phyloP scores from a whole-genome alignment of 805 yeast genomes.

The Brettanomyces sp. region DNA sequence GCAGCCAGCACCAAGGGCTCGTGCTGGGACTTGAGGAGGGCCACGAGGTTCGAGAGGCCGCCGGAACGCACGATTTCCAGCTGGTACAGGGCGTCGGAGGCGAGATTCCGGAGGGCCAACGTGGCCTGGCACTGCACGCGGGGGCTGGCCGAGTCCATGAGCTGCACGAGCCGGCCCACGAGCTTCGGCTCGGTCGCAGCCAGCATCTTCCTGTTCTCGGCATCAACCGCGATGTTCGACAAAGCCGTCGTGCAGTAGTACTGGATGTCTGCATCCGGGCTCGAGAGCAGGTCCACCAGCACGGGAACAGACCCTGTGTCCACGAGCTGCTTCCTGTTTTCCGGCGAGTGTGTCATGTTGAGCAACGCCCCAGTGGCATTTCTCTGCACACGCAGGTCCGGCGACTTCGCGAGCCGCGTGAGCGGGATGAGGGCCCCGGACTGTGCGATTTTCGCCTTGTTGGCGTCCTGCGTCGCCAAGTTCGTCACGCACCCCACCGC shows the following conservation, averaged over 20 bases:
- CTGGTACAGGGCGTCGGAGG: constrained; percentile 93
- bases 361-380: constrained; percentile 97
- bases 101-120: constrained; percentile 87
- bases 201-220: constrained; percentile 75
- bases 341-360: constrained; percentile 97
- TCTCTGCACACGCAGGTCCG: constrained; percentile 93
- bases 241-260: constrained; percentile 97
- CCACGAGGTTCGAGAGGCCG: constrained; percentile 90
- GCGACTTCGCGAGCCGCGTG: constrained; percentile 88
- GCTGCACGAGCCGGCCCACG: constrained; percentile 74
- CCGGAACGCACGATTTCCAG: constrained; percentile 92
- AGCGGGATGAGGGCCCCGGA: constrained; percentile 93
- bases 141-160: constrained; percentile 90
- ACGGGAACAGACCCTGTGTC: constrained; percentile 99
- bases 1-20: constrained; percentile 92
- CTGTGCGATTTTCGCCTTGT: constrained; percentile 90
- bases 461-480: constrained; percentile 95
- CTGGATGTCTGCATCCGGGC: constrained; percentile 92
- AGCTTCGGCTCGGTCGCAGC: constrained; percentile 89
- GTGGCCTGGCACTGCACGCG: constrained; percentile 99
- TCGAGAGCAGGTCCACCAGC: constrained; percentile 73
- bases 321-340: constrained; percentile 91
- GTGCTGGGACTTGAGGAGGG: constrained; percentile 77
- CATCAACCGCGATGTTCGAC: constrained; percentile 96
- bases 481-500: constrained; percentile 99